These are phyloP conservation scores for Candida insectorum DNA, from an alignment of 805 yeast species.

Conservation along the genomic window DNA sequence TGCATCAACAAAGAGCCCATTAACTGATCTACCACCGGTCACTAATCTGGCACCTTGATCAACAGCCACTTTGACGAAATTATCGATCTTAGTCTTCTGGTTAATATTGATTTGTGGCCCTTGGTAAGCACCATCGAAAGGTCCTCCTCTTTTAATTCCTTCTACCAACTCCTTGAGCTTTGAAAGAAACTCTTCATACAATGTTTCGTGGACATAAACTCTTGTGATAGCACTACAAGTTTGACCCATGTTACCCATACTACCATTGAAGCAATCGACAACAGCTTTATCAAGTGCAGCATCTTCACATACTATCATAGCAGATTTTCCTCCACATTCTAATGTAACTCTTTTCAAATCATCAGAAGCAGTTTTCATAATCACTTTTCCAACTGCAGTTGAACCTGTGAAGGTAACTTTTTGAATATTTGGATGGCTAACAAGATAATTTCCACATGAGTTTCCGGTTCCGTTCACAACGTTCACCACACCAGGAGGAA, in stretches of 20 bases:
- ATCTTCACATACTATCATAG: slow-evolving; percentile 45
- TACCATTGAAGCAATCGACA: slow-evolving; percentile 48
- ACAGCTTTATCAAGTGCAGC: slow-evolving; percentile 46
- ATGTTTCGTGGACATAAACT: slow-evolving; percentile 40
- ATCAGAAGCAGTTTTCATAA: slow-evolving; percentile 41
- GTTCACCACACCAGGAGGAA: slow-evolving; percentile 54
- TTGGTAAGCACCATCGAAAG: slow-evolving; percentile 39
- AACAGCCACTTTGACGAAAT: slow-evolving; percentile 46
- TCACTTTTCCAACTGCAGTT: slow-evolving; percentile 42
- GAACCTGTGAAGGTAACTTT: slow-evolving; percentile 59
- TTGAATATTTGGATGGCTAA: slow-evolving; percentile 42
- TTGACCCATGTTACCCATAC: slow-evolving; percentile 46
- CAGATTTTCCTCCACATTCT: slow-evolving; percentile 55
- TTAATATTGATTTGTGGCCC: slow-evolving; percentile 56
- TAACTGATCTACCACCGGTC: slow-evolving; percentile 31
- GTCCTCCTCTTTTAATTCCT: slow-evolving; percentile 41
- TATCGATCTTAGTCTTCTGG: slow-evolving; percentile 42
- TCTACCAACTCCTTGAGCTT: slow-evolving; percentile 24
- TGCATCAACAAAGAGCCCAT: slow-evolving; percentile 40
- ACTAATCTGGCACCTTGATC: slow-evolving; percentile 51
- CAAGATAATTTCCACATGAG: slow-evolving; percentile 44
- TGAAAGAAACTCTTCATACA: slow-evolving; percentile 40
- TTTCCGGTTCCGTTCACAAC: slow-evolving; percentile 44
- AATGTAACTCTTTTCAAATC: slow-evolving; percentile 47
- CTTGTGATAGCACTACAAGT: slow-evolving; percentile 48